These are phyloP conservation scores for Leptographium wingfieldii DNA, from an alignment of 2,329 filamentous ascomycete species.

Conservation along the genomic window DNA sequence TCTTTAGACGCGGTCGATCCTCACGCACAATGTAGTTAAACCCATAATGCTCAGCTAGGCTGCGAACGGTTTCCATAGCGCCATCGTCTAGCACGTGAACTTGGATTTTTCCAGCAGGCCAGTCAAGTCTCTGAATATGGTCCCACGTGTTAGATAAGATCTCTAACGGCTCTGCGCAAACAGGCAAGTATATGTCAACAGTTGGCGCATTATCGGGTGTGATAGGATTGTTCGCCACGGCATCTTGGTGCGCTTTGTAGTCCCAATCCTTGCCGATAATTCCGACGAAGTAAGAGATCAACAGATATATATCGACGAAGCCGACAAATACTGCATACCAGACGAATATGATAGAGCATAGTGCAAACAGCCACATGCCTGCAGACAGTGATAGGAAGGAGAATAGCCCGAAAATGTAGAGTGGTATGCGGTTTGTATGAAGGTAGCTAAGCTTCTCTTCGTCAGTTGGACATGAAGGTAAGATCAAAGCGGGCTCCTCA, in stretches of 20 bases:
- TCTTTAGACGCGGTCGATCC: constrained; percentile 3
- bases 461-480: not conserved
- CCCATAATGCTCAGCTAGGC: not conserved
- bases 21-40: constrained; percentile 4
- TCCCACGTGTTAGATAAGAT: constrained; percentile 4
- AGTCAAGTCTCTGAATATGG: not conserved
- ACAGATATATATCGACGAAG: constrained; percentile 4
- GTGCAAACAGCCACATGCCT: constrained; percentile 5
- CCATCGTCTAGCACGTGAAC: constrained; percentile 4
- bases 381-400: constrained; percentile 5
- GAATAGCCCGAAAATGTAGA: constrained; percentile 2
- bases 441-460: constrained; percentile 4
- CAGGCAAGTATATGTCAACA: constrained; percentile 2
- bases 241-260: not conserved
- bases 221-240: not conserved
- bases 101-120: not conserved
- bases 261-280: constrained; percentile 4
- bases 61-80: not conserved
- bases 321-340: constrained; percentile 4
- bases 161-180: constrained; percentile 2
- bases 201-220: not conserved
- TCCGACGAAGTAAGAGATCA: constrained; percentile 4
- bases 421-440: constrained; percentile 3
- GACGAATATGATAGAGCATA: constrained; percentile 1
- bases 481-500: not conserved